phyloP scores from a whole-genome alignment of 352 stramenopile species.

The Nothophytophthora sp. region DNA sequence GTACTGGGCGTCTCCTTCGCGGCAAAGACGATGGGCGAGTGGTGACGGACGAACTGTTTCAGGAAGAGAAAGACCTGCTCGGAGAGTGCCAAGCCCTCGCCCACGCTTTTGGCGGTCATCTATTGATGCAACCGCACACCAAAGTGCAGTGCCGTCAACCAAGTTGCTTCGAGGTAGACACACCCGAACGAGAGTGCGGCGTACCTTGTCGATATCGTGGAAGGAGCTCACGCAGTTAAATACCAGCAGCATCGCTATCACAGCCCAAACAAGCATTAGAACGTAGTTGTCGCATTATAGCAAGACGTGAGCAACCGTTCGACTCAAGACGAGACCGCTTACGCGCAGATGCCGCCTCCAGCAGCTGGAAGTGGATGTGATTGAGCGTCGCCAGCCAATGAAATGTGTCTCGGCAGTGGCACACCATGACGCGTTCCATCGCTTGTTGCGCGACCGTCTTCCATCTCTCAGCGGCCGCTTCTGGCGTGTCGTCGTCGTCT shows the following conservation, averaged over 20 bases:
- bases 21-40: constrained; percentile 71
- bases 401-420: constrained; percentile 63
- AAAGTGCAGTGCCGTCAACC: neutral
- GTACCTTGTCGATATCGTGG: constrained; percentile 66
- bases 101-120: constrained; percentile 62
- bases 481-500: constrained; percentile 7
- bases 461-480: constrained; percentile 8
- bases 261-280: neutral
- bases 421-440: constrained; percentile 41
- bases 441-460: constrained; percentile 19
- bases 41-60: constrained; percentile 68
- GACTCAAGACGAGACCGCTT: constrained; percentile 8
- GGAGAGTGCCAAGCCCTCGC: constrained; percentile 46
- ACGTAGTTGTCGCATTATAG: neutral
- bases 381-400: constrained; percentile 79
- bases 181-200: neutral
- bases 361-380: constrained; percentile 64
- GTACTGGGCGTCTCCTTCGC: constrained; percentile 45
- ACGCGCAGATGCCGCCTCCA: constrained; percentile 50
- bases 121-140: constrained; percentile 11
- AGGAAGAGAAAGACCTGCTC: constrained; percentile 69
- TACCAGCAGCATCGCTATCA: constrained; percentile 51
- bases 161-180: neutral
- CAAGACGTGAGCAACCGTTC: constrained; percentile 1
- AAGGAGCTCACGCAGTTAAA: constrained; percentile 72